phyloP scores from a whole-genome alignment of 176 grass and related monocot genomes.

The Echinochloa phyllopogon region DNA sequence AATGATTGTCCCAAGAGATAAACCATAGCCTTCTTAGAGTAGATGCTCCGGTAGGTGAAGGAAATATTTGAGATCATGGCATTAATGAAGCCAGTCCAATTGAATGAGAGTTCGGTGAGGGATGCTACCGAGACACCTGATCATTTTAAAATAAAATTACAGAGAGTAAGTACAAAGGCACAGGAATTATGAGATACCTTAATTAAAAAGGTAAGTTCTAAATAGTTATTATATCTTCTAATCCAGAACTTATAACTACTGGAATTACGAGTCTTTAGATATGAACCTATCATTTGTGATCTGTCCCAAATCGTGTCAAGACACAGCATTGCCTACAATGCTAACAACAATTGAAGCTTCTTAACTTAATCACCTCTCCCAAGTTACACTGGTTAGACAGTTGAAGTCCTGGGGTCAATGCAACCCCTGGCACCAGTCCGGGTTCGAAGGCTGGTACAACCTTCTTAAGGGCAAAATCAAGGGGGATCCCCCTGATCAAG shows the following conservation, averaged over 20 bases:
- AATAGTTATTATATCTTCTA: conserved; percentile 7
- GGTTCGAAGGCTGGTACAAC: no score
- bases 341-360: not conserved
- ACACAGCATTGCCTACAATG: conserved; percentile 8
- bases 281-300: conserved; percentile 24
- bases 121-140: conserved; percentile 91
- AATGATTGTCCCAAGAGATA: conserved; percentile 36
- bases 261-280: not conserved
- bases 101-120: conserved; percentile 92
- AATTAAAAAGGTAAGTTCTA: not conserved
- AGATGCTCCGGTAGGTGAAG: conserved; percentile 94
- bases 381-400: no score
- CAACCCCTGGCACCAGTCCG: not conserved
- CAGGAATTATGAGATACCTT: not conserved
- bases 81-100: conserved; percentile 91
- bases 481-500: no score
- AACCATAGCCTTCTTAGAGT: conserved; percentile 98
- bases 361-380: not conserved
- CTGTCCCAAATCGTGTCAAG: not conserved
- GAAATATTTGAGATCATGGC: conserved; percentile 98
- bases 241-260: conserved; percentile 14
- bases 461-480: no score
- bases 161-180: conserved; percentile 7
- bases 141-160: conserved; percentile 25
- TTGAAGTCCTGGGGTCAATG: not conserved